Conservation (phyloP, 23 red algal species). For the Rhodosorus marinus region DNA sequence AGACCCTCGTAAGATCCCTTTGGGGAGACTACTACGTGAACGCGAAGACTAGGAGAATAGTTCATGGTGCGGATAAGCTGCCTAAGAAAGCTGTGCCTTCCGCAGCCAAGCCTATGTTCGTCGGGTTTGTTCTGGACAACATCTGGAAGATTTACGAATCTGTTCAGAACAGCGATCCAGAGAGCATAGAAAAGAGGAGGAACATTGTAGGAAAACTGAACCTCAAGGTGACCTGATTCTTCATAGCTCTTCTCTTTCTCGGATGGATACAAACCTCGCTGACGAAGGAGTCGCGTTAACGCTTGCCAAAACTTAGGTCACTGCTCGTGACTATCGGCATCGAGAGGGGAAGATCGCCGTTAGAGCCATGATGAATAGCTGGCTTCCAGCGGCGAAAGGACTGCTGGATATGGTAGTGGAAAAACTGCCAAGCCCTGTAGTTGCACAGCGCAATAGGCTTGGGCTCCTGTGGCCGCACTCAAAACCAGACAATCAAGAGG, state of each 20-base stretch:
- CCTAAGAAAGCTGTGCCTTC: constrained; percentile 4
- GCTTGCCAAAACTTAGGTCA: too few species aligned
- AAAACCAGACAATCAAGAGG: too few species aligned
- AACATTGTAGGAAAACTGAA: constrained; percentile 56
- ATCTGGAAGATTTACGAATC: constrained; percentile 56
- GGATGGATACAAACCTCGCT: too few species aligned
- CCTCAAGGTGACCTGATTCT: constrained; percentile 25
- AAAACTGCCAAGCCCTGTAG: constrained; percentile 36
- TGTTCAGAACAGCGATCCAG: constrained; percentile 7
- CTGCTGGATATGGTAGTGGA: constrained; percentile 62
- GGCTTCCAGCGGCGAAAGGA: constrained; percentile 58
- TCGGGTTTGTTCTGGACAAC: constrained; percentile 75
- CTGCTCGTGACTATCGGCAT: constrained; percentile 61
- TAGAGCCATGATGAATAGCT: constrained; percentile 66
- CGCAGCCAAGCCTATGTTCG: constrained; percentile 63
- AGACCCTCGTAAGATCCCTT: constrained; percentile 44
- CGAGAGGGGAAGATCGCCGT: constrained; percentile 45
- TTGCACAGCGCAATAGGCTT: constrained; percentile 12
- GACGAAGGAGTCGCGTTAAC: too few species aligned
- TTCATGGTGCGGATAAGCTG: constrained; percentile 5
- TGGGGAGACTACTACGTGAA: constrained; percentile 91
- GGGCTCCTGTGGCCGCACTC: background rate
- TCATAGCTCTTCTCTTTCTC: too few species aligned
- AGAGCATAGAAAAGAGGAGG: constrained; percentile 26
- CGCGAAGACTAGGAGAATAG: constrained; percentile 56